Evolutionary conservation across 306 rosid species (phyloP).

Genomic region (Astragalus membranaceus): DNA sequence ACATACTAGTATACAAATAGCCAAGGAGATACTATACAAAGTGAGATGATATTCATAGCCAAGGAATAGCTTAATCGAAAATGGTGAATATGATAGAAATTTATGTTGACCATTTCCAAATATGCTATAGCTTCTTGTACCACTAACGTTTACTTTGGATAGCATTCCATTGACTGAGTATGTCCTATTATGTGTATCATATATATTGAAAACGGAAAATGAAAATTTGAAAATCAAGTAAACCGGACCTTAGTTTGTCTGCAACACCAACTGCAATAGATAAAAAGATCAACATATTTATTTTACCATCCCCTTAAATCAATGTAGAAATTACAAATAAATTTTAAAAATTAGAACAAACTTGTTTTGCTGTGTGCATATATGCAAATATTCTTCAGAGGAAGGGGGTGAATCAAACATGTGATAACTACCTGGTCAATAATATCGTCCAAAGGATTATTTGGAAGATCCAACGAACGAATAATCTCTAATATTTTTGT

Average conservation of each 20-base stretch:
- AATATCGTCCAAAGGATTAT: conserved; percentile 94
- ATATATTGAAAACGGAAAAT: too few species aligned
- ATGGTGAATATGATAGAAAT: too few species aligned
- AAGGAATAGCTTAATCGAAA: too few species aligned
- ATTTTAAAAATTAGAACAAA: not conserved
- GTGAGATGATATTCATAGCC: too few species aligned
- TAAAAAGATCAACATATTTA: conserved; percentile 5
- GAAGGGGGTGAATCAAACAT: conserved; percentile 1
- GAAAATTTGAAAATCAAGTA: too few species aligned
- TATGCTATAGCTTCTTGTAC: too few species aligned
- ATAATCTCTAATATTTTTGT: conserved; percentile 59
- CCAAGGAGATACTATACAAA: too few species aligned
- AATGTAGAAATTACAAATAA: not conserved
- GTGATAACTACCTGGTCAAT: conserved; percentile 73
- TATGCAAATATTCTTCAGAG: not conserved
- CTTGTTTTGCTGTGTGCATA: not conserved
- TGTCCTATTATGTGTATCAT: too few species aligned
- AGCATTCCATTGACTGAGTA: too few species aligned
- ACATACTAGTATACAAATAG: too few species aligned
- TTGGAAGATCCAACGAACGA: conserved; percentile 90
- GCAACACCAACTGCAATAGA: not conserved
- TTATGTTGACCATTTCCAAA: too few species aligned
- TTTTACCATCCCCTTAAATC: not conserved
- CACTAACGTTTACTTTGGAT: too few species aligned
- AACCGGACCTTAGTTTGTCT: not conserved